Evolutionary conservation across 2,329 filamentous ascomycete genomes (phyloP).

Genomic region (Exophiala bonariae): DNA sequence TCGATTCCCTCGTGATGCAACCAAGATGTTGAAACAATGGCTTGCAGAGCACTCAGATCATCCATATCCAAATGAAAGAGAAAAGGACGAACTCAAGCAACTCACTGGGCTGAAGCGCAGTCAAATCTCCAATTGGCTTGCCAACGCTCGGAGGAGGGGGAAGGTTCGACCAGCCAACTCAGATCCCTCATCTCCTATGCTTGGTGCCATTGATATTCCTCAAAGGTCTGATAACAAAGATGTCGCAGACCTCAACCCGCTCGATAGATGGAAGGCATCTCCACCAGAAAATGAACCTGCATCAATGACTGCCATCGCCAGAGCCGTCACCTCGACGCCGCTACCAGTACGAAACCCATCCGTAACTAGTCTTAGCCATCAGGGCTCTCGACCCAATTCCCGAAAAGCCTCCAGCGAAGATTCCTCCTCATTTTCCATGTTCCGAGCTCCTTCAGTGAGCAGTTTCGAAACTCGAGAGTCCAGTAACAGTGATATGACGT

Average conservation of each 20-base stretch:
- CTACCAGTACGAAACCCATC: constrained; percentile 29
- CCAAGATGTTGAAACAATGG: constrained; percentile 83
- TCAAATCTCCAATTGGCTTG: constrained; percentile 90
- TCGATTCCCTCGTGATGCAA: constrained; percentile 76
- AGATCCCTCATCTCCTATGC: constrained; percentile 68
- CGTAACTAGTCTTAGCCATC: constrained; percentile 19
- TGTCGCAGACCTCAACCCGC: constrained; percentile 57
- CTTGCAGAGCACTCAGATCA: constrained; percentile 75
- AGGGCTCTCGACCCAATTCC: constrained; percentile 37
- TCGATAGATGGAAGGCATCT: constrained; percentile 69
- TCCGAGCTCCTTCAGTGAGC: constrained; percentile 53
- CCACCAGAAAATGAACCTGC: constrained; percentile 70
- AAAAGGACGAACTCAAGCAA: constrained; percentile 76
- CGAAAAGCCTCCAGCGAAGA: constrained; percentile 46
- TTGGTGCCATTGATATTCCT: constrained; percentile 74
- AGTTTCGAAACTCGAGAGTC: constrained; percentile 58
- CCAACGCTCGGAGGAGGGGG: constrained; percentile 79
- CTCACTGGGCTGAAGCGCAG: constrained; percentile 78
- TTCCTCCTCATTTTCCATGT: constrained; percentile 52
- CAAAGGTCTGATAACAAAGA: constrained; percentile 41
- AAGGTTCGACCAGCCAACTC: constrained; percentile 65
- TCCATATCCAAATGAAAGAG: constrained; percentile 84
- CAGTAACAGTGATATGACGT: constrained; percentile 54
- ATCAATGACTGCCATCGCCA: constrained; percentile 62
- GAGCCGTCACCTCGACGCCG: constrained; percentile 54